phyloP scores from a whole-genome alignment of 192 early-diverging fungal genomes.

The Coemansia sp. region DNA sequence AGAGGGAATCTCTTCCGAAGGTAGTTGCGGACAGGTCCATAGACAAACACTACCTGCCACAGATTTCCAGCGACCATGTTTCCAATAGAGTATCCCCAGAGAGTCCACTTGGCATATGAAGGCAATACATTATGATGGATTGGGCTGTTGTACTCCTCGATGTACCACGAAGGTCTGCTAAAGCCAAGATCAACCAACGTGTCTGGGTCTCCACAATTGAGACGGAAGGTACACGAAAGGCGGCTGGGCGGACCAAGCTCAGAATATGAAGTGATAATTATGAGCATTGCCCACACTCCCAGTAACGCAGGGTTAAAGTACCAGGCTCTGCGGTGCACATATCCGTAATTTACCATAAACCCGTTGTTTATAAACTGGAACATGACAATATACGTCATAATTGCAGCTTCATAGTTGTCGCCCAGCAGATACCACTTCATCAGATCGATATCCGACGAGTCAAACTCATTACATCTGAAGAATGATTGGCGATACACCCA shows the following conservation, averaged over 20 bases:
- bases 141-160: constrained; percentile 59
- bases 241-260: constrained; percentile 63
- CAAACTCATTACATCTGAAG: constrained; percentile 67
- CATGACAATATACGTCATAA: constrained; percentile 53
- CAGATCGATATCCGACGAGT: constrained; percentile 53
- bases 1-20: constrained; percentile 32
- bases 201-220: constrained; percentile 67
- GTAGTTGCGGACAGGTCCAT: constrained; percentile 49
- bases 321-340: constrained; percentile 54
- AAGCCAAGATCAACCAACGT: constrained; percentile 31
- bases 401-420: constrained; percentile 65
- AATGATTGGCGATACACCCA: constrained; percentile 42
- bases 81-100: constrained; percentile 57
- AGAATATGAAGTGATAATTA: constrained; percentile 54
- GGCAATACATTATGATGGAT: constrained; percentile 67
- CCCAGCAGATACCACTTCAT: constrained; percentile 65
- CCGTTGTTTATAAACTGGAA: constrained; percentile 68
- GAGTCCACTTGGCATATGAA: constrained; percentile 54
- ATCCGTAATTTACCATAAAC: constrained; percentile 60
- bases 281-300: constrained; percentile 53
- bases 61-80: constrained; percentile 24
- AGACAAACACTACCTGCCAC: constrained; percentile 53
- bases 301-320: constrained; percentile 57
- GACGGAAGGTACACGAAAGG: constrained; percentile 58
- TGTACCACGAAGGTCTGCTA: constrained; percentile 28